phyloP scores from a whole-genome alignment of 768 basidiomycete genomes.

The Trametes meyenii region DNA sequence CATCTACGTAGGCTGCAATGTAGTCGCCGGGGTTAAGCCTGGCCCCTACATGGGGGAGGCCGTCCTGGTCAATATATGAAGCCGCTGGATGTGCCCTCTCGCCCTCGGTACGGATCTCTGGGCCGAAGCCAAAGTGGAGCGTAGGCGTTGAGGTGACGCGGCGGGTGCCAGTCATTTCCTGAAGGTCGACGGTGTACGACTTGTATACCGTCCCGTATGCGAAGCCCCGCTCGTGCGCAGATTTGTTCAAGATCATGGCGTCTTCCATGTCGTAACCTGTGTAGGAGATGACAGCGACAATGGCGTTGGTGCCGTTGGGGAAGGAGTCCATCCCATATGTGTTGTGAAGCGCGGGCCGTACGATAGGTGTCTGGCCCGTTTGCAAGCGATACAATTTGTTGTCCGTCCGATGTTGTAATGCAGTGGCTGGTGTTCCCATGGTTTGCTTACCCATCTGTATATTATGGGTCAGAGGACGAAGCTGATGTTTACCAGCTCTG shows the following conservation, averaged over 20 bases:
- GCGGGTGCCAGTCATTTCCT: slow-evolving; percentile 70
- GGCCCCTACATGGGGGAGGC: slow-evolving; percentile 79
- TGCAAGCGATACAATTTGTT: slow-evolving; percentile 98
- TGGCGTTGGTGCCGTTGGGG: slow-evolving; percentile 96
- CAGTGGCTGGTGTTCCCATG: slow-evolving; percentile 97
- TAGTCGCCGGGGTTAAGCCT: slow-evolving; percentile 73
- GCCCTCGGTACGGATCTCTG: slow-evolving; percentile 64
- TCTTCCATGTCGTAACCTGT: slow-evolving; percentile 99
- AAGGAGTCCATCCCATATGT: slow-evolving; percentile 98
- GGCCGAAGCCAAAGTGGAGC: slow-evolving; percentile 89
- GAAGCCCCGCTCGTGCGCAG: slow-evolving; percentile 96
- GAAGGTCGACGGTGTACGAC: slow-evolving; percentile 87
- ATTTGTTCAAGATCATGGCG: slow-evolving; percentile 99
- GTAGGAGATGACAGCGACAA: slow-evolving; percentile 99
- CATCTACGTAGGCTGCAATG: slow-evolving; percentile 86
- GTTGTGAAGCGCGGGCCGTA: slow-evolving; percentile 89
- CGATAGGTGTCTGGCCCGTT: slow-evolving; percentile 92
- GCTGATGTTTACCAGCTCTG: background rate
- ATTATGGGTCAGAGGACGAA: background rate
- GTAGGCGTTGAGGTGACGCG: slow-evolving; percentile 59
- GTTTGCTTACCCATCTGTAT: slow-evolving; percentile 98
- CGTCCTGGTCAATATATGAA: slow-evolving; percentile 75
- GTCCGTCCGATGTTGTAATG: slow-evolving; percentile 89
- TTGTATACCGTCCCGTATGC: slow-evolving; percentile 97
- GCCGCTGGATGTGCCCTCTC: slow-evolving; percentile 45